These are phyloP conservation scores for Besnoitia besnoiti DNA, from an alignment of 169 alveolate species.

Conservation along the genomic window DNA sequence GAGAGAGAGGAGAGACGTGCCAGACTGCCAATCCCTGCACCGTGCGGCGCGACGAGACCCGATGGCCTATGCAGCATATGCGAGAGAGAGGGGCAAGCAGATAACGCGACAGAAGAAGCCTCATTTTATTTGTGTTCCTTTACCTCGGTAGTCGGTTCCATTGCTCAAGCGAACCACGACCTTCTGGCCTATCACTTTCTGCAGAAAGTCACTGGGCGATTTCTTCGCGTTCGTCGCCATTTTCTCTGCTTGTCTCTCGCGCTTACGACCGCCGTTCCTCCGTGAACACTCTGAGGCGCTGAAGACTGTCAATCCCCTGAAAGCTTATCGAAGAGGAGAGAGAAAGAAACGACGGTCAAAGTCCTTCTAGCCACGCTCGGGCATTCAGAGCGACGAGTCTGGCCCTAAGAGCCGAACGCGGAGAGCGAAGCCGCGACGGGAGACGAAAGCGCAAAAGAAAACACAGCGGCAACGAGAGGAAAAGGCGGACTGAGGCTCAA, in stretches of 20 bases:
- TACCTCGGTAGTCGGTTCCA: constrained; percentile 68
- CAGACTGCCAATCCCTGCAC: too few species aligned
- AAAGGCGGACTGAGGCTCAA: background rate
- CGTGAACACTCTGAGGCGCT: background rate
- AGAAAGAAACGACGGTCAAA: background rate
- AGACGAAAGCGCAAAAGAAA: background rate
- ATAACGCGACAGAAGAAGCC: too few species aligned
- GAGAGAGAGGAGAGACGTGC: background rate
- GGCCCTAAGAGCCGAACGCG: background rate
- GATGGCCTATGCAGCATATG: too few species aligned
- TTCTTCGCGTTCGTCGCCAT: constrained; percentile 27
- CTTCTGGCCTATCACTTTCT: constrained; percentile 62
- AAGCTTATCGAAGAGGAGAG: background rate
- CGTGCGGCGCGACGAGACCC: too few species aligned
- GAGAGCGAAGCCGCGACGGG: background rate
- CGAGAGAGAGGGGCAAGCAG: too few species aligned
- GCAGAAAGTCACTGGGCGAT: constrained; percentile 70
- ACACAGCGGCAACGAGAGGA: background rate
- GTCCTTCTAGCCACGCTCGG: background rate
- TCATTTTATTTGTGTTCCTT: too few species aligned
- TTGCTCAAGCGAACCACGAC: constrained; percentile 66
- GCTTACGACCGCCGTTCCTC: background rate
- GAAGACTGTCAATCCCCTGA: background rate
- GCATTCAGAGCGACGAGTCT: background rate
- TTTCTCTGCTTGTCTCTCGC: background rate